phyloP scores from a whole-genome alignment of 2,329 filamentous ascomycete species.

The Claviceps pazoutovae region DNA sequence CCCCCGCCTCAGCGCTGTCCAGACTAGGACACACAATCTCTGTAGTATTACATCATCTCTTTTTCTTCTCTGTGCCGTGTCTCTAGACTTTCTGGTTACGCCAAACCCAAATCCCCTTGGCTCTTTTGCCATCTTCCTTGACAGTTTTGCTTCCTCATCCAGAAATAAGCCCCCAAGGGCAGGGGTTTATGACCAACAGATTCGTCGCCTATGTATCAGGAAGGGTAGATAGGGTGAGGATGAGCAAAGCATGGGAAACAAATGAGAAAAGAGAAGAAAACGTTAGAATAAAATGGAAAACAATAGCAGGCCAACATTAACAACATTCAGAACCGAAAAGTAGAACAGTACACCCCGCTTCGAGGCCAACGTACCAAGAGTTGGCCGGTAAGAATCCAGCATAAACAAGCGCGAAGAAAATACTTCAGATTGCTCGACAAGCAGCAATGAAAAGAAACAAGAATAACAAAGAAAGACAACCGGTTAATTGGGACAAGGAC shows the following conservation, averaged over 20 bases:
- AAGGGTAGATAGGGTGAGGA: slow-evolving; percentile 1
- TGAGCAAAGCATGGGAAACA: neutral
- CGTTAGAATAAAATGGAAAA: neutral
- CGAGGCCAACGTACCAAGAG: slow-evolving; percentile 17
- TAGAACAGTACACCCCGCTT: slow-evolving; percentile 23
- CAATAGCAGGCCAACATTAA: slow-evolving; percentile 8
- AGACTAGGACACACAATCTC: too few species aligned
- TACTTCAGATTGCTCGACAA: slow-evolving; percentile 14
- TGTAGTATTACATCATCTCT: too few species aligned
- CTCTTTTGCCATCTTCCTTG: too few species aligned
- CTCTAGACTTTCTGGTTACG: too few species aligned
- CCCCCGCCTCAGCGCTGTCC: too few species aligned
- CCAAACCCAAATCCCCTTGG: too few species aligned
- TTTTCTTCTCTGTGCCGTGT: too few species aligned
- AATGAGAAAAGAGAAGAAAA: slow-evolving; percentile 5
- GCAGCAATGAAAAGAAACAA: slow-evolving; percentile 1
- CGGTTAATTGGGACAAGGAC: neutral
- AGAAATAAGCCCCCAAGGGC: neutral
- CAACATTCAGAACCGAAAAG: slow-evolving; percentile 18
- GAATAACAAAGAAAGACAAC: slow-evolving; percentile 8
- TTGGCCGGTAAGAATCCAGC: slow-evolving; percentile 15
- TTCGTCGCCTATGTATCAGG: slow-evolving; percentile 1
- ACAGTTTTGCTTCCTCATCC: neutral
- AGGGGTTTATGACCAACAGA: neutral
- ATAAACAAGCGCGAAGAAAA: slow-evolving; percentile 21